Evolutionary conservation across 352 stramenopile species (phyloP).

Genomic region (Stephanocyclus meneghinianus): DNA sequence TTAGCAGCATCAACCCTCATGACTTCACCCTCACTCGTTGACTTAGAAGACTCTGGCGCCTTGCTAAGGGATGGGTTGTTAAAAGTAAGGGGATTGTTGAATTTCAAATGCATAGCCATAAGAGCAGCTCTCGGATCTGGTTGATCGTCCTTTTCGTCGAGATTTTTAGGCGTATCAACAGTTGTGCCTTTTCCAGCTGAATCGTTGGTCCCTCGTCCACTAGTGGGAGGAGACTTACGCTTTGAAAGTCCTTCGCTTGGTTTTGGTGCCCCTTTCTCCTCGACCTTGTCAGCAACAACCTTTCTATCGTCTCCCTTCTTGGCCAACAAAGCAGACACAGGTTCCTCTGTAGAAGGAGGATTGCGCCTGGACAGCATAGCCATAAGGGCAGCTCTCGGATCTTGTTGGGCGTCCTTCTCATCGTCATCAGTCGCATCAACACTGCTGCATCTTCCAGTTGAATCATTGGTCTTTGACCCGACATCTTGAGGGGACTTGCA

Average conservation of each 20-base stretch:
- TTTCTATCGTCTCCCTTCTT: neutral
- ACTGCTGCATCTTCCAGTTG: neutral
- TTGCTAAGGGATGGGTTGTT: neutral
- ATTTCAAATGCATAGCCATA: neutral
- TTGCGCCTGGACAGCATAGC: neutral
- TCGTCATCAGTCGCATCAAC: neutral
- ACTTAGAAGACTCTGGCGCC: neutral
- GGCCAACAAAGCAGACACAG: no score
- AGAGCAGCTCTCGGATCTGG: conserved; percentile 19
- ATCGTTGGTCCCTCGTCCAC: no score
- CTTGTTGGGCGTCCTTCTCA: neutral
- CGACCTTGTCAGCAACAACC: neutral
- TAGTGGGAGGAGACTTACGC: no score
- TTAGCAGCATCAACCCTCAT: no score
- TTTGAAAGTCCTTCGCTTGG: no score
- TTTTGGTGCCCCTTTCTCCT: neutral
- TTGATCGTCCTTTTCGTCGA: neutral
- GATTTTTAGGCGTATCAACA: neutral
- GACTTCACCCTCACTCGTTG: neutral
- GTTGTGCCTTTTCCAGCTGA: neutral
- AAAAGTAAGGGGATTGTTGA: neutral
- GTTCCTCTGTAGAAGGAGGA: neutral
- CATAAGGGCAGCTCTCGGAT: conserved; percentile 16
- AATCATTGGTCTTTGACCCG: neutral
- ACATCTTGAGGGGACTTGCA: no score